Base-by-base conservation (phyloP, 2,329 filamentous ascomycete species). In the Aspergillus neoniger region DNA sequence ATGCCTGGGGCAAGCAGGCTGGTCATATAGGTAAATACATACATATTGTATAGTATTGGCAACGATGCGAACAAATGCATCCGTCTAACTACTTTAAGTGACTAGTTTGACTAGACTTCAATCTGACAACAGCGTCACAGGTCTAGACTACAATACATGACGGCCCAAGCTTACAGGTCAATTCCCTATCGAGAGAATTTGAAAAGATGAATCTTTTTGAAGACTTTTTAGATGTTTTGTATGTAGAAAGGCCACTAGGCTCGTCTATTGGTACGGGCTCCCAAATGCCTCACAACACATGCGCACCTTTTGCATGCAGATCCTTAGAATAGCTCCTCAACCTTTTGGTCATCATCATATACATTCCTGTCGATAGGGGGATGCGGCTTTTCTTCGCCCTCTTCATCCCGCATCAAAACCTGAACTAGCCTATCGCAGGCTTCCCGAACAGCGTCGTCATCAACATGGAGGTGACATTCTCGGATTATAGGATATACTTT, bases 361-460 rank as follows among this genome's bases (percentile, higher is more conserved):
- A n/a, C 5, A 21, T 5, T 14, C 7, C n/a, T 7, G 28, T 36
- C 10, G 6, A 47, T 5, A 17, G 66, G 68, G 63, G 67, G 65
- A 19, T 79, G 74, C 15, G 69, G 69, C 38, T 79, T 78, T 57
- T 79, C 79, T 53, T 82, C 84, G 51, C 83, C 85, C 66, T 84
- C 88, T 73, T 95, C 92, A 48, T 92, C 91, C 58, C 91, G 83
- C 87, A 92, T 92, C 62, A 96, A 74, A 6, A 96, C 87, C 73
- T 99, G 92, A 50, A 99, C 95, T 55, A 98, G 73, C 59, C 95
- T 84, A 75, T 98, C 95, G 70, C 91, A 96, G 0, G 88, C 91
- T 68, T 96, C 93, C 65, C 85, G 83, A 2, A 98, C 91, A 15
- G 83, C 88, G 49, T 96, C 92, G 70, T 96, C 83, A 21, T 92